Evolutionary conservation across 495 filamentous ascomycete genomes (phyloP), one percentile per base, ranked within the genome.

Genomic region (Wilcoxina mikolae): DNA sequence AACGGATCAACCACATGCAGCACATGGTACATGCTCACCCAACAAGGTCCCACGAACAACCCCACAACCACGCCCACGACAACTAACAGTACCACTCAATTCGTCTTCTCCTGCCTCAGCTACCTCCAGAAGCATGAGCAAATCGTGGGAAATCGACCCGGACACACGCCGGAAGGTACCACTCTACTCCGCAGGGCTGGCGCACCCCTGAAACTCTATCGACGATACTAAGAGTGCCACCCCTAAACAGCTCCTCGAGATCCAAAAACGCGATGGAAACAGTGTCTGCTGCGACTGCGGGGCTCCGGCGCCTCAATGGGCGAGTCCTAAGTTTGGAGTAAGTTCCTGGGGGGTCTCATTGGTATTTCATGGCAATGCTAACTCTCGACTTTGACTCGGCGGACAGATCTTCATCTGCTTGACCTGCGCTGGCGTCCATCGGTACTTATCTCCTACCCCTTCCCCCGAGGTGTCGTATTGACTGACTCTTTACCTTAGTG

Each of bases 261-360:
- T 95, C 67, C 91, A 94, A 71, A 88, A 89, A 66, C 80, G 78
- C 50, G 80, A 84, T 59, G 78, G 78, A 51, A 98, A 98, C 67
- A 87, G 84, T 64, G 69, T 74, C 60, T 98, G 91, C 73, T 86
- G 85, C 72, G 91, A 98, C 70, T 98, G 91, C 72, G 78, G 77
- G 62, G 91, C 91, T 4, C 91, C 91, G 9, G 87, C 84, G 43
- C 91, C 91, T 39, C 91, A 98, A 84, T 98, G 91, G 91, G 78
- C 78, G 1, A 78, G 74, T 42, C 78, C 78, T 35, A 81, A 81
- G 65, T 81, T 81, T 60, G 78, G 78, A 55, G 63, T 65, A 61
- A n/a, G n/a, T n/a, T n/a, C n/a, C n/a, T n/a, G n/a, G n/a, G n/a
- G n/a, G n/a, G n/a, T n/a, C n/a, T n/a, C n/a, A n/a, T n/a, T 27